Conservation (phyloP, 2,329 filamentous ascomycete genomes). For the Ophiostoma angusticollis region DNA sequence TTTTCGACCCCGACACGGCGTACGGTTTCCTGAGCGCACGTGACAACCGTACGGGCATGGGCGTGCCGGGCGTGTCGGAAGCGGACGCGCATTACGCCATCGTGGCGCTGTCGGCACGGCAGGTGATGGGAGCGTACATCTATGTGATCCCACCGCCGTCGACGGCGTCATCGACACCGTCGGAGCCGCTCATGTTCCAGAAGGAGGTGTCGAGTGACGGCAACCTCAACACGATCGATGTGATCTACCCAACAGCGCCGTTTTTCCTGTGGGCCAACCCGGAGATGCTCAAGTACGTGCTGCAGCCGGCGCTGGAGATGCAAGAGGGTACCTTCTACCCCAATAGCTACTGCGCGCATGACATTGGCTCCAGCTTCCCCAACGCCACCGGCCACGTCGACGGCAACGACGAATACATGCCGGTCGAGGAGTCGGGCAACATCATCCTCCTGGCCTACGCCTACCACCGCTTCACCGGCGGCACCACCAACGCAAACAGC, state of each 20-base stretch:
- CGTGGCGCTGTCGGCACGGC: slow-evolving; percentile 62
- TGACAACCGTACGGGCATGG: slow-evolving; percentile 44
- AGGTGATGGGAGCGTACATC: slow-evolving; percentile 55
- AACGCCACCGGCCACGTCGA: slow-evolving; percentile 63
- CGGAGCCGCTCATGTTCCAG: slow-evolving; percentile 62
- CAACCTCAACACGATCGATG: slow-evolving; percentile 75
- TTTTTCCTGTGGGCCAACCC: slow-evolving; percentile 83
- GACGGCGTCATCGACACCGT: slow-evolving; percentile 40
- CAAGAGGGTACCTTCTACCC: slow-evolving; percentile 74
- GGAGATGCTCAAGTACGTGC: slow-evolving; percentile 62
- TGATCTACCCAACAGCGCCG: slow-evolving; percentile 76
- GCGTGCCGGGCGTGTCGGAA: slow-evolving; percentile 55
- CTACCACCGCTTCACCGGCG: slow-evolving; percentile 39
- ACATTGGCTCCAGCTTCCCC: slow-evolving; percentile 59
- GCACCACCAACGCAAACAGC: slow-evolving; percentile 14
- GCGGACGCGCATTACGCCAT: slow-evolving; percentile 67
- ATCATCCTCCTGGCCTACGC: slow-evolving; percentile 57
- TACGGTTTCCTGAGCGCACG: slow-evolving; percentile 42
- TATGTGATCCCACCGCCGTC: slow-evolving; percentile 4
- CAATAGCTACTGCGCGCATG: slow-evolving; percentile 69
- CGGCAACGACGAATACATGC: slow-evolving; percentile 61
- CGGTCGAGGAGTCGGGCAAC: slow-evolving; percentile 60
- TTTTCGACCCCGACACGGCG: slow-evolving; percentile 12
- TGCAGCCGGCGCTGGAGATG: slow-evolving; percentile 71
- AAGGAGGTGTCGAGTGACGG: slow-evolving; percentile 82